Conservation (phyloP, 2,329 filamentous ascomycete genomes). For the Clonostachys rhizophaga region DNA sequence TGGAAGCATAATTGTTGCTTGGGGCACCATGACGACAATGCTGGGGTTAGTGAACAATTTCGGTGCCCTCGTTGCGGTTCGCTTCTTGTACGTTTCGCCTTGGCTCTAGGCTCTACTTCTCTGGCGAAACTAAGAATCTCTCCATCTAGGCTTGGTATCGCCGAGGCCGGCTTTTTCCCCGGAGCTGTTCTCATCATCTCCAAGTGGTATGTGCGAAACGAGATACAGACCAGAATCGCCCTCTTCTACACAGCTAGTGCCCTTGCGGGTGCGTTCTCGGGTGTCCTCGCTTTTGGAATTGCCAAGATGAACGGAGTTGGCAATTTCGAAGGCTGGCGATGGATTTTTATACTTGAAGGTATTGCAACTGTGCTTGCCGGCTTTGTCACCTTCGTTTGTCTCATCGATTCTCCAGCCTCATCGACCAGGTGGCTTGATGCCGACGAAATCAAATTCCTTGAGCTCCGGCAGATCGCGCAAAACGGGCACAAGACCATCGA, state of each 20-base stretch:
- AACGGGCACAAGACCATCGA: too few species aligned
- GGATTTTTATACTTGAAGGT: conserved; percentile 15
- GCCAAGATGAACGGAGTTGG: conserved; percentile 12
- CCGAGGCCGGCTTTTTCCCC: conserved; percentile 19
- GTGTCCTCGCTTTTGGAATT: conserved; percentile 11
- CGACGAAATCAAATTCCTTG: conserved; percentile 2
- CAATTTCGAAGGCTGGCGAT: conserved; percentile 9
- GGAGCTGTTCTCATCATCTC: conserved; percentile 17
- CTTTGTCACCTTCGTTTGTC: conserved; percentile 40
- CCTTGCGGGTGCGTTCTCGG: conserved; percentile 12
- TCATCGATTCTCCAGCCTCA: conserved; percentile 21
- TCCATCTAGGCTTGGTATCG: neutral
- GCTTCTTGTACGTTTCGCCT: too few species aligned
- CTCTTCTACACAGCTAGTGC: conserved; percentile 17
- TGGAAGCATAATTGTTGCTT: conserved; percentile 29
- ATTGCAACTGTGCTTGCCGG: conserved; percentile 23
- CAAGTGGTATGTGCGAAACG: conserved; percentile 20
- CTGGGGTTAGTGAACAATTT: conserved; percentile 47
- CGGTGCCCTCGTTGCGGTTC: conserved; percentile 30
- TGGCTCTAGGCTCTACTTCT: too few species aligned
- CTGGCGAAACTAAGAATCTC: too few species aligned
- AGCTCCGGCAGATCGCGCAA: conserved; percentile 4
- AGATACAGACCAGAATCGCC: conserved; percentile 16
- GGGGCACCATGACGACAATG: conserved; percentile 39
- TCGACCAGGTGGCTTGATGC: neutral